These are phyloP conservation scores for Candida sanyaensis DNA, from an alignment of 1,139 yeast species.

Conservation along the genomic window DNA sequence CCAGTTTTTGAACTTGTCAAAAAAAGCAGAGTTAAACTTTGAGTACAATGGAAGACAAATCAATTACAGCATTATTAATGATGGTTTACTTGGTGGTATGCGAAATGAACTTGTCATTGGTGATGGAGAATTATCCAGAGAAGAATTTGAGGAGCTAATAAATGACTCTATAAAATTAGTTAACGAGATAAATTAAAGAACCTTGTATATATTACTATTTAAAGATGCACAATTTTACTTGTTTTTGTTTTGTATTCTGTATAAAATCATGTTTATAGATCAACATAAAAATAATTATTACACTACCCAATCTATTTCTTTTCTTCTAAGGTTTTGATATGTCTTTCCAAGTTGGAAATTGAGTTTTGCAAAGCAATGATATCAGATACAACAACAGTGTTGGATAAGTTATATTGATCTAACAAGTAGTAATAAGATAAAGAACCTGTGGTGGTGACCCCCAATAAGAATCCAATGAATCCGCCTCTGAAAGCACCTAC, in stretches of 20 bases:
- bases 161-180: conserved; percentile 28
- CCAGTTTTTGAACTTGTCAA: conserved; percentile 41
- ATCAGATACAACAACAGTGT: conserved; percentile 72
- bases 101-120: conserved; percentile 40
- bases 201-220: neutral
- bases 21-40: conserved; percentile 48
- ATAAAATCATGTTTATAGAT: neutral
- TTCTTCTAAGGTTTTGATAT: conserved; percentile 56
- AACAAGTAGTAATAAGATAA: conserved; percentile 77
- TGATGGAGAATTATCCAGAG: conserved; percentile 30
- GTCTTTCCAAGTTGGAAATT: conserved; percentile 66
- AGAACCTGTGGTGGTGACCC: conserved; percentile 72
- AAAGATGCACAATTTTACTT: neutral
- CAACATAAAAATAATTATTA: neutral
- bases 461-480: conserved; percentile 73
- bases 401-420: conserved; percentile 75
- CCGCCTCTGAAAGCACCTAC: conserved; percentile 71
- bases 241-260: too few species aligned
- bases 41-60: conserved; percentile 33
- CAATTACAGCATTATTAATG: conserved; percentile 53
- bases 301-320: conserved; percentile 23
- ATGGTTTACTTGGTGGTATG: conserved; percentile 58
- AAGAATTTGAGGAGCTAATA: conserved; percentile 29
- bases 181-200: conserved; percentile 11
- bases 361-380: conserved; percentile 70